Evolutionary conservation across 495 filamentous ascomycete species (phyloP), one percentile per base, ranked within the genome.

Genomic region (Talaromyces liani): DNA sequence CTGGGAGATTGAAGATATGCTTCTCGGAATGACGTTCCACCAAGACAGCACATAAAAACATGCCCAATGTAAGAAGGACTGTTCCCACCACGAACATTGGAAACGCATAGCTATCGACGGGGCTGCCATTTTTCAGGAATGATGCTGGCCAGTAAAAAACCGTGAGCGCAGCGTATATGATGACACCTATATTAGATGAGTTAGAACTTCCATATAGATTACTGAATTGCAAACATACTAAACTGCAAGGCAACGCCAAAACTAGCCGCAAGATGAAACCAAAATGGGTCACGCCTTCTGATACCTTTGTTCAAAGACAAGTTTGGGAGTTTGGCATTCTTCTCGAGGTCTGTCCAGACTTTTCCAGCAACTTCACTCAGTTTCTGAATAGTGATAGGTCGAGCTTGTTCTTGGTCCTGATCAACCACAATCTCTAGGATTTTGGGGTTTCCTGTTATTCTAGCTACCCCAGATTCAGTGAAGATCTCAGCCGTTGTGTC

Each of bases 221-320:
- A 29, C 29, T 47, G 41, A 6, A 18, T 7, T 57, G 27, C 5
- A 31, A n/a, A 9, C 27, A 25, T 20, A 79, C 77, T 73, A 60
- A 64, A 55, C 58, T 79, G 77, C 41, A 78, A 36, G 6, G 65
- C 31, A 36, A 65, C 51, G 0, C 75, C 77, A 14, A 78, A 24
- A 0, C 69, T 41, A 14, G 71, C 76, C 57, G 70, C 72, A 60
- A 65, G 68, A 51, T 73, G 71, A 45, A 75, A 79, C 75, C 73
- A 79, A 25, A 66, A 41, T 12, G 66, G 65, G 14, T 67, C 61
- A 45, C 69, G 66, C 36, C 70, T 62, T 25, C 70, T 72, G 53
- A 79, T 79, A 0, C 79, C 77, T 63, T 80, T 76, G 34, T 80
- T 82, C 69, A 82, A 70, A 0, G 79, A 80, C 5, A 82, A 55